Evolutionary conservation across 1,139 yeast species (phyloP).

Genomic region (Hansenula anomala): DNA sequence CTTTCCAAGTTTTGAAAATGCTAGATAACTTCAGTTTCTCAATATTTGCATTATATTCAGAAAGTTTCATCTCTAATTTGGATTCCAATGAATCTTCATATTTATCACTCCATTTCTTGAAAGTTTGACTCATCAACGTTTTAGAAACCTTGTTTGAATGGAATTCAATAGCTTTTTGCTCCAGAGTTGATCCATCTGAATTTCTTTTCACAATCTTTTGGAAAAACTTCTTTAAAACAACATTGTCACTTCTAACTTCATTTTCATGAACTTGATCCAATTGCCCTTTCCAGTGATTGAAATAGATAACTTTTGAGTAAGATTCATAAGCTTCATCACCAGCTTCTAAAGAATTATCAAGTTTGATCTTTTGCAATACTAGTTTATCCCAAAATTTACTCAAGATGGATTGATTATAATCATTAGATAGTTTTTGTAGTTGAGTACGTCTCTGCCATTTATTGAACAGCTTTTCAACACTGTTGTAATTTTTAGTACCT

Average conservation of each 20-base stretch:
- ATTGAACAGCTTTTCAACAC: no score
- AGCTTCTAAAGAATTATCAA: conserved; percentile 8
- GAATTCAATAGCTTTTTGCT: conserved; percentile 4
- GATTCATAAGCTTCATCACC: conserved; percentile 13
- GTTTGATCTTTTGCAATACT: conserved; percentile 5
- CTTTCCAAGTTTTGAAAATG: conserved; percentile 9
- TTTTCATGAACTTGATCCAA: not conserved
- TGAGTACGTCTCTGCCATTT: conserved; percentile 6
- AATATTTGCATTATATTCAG: not conserved
- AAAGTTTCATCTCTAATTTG: conserved; percentile 7
- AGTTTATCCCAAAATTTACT: conserved; percentile 6
- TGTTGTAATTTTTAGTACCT: conserved; percentile 3
- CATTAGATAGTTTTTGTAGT: not conserved
- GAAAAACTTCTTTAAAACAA: no score
- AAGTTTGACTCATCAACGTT: conserved; percentile 3
- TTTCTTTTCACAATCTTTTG: conserved; percentile 7
- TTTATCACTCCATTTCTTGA: conserved; percentile 11
- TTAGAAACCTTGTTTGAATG: conserved; percentile 2
- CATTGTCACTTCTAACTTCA: not conserved
- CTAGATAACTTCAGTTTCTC: not conserved
- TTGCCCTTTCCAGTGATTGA: conserved; percentile 15
- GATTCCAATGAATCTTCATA: conserved; percentile 7
- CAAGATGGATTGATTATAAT: conserved; percentile 1
- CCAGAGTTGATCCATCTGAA: no score
- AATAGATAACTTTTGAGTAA: conserved; percentile 13